Evolutionary conservation across 2,329 filamentous ascomycete species (phyloP).

Genomic region (Diaporthe sp.): DNA sequence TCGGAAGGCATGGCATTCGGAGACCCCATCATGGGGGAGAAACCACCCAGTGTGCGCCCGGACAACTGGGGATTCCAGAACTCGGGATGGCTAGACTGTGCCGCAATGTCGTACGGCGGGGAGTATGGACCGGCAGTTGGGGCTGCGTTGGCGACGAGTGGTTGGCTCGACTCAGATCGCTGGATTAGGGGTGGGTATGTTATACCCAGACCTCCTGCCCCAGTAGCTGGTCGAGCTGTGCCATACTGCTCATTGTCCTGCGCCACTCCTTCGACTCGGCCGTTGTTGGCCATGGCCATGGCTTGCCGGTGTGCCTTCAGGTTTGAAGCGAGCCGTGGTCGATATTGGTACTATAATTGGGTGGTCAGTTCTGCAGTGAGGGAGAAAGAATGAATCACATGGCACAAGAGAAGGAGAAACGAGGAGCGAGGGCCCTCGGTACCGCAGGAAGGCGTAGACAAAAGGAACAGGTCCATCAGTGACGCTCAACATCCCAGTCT

Average conservation of each 20-base stretch:
- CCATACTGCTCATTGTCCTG: background rate
- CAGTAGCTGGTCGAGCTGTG: background rate
- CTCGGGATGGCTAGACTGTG: background rate
- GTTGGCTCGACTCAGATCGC: slow-evolving; percentile 30
- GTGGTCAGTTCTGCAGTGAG: background rate
- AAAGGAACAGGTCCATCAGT: background rate
- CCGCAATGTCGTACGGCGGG: slow-evolving; percentile 21
- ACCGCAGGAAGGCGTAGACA: background rate
- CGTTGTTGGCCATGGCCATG: slow-evolving; percentile 7
- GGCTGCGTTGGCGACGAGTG: slow-evolving; percentile 31
- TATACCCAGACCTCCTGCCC: slow-evolving; percentile 29
- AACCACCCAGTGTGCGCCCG: background rate
- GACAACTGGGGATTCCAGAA: slow-evolving; percentile 14
- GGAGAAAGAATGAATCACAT: background rate
- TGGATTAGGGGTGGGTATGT: slow-evolving; percentile 5
- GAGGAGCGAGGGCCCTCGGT: background rate
- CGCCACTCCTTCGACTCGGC: background rate
- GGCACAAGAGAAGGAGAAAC: background rate
- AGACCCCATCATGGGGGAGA: background rate
- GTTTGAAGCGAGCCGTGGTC: background rate
- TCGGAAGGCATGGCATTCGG: background rate
- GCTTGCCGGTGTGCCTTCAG: background rate
- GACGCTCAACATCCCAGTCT: background rate
- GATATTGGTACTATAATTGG: background rate
- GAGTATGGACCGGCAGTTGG: slow-evolving; percentile 17